phyloP scores from a whole-genome alignment of 2,329 filamentous ascomycete genomes.

The Epichloe typhina region DNA sequence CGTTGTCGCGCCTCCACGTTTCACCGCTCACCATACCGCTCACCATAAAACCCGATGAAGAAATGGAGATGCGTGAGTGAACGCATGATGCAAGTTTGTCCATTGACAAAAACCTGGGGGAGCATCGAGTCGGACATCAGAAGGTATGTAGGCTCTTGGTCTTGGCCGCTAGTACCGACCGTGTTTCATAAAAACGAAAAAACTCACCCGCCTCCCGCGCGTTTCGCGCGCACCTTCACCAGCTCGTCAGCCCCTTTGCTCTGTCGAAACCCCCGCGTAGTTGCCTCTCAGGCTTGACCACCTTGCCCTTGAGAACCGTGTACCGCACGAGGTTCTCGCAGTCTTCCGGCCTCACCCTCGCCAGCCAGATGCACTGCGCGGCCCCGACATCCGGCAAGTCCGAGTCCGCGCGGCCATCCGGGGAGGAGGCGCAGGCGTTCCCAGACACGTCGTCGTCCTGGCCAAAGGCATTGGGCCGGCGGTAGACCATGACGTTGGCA shows the following conservation, averaged over 20 bases:
- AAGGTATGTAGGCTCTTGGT: too few species aligned
- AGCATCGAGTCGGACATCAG: too few species aligned
- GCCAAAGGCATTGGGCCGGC: conserved; percentile 46
- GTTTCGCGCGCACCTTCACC: conserved; percentile 36
- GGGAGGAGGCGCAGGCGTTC: conserved; percentile 13
- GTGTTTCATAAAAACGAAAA: background rate
- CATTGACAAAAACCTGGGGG: too few species aligned
- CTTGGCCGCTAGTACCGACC: too few species aligned
- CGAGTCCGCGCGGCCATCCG: conserved; percentile 14
- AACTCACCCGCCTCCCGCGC: background rate
- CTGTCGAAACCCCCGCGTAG: conserved; percentile 85
- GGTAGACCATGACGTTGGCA: conserved; percentile 88
- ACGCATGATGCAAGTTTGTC: too few species aligned
- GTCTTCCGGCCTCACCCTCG: conserved; percentile 71
- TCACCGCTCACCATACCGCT: too few species aligned
- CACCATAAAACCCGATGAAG: too few species aligned
- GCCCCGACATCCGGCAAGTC: conserved; percentile 40
- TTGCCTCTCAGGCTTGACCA: conserved; percentile 79
- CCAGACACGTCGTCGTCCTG: conserved; percentile 27
- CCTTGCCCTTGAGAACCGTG: conserved; percentile 84
- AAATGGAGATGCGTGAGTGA: too few species aligned
- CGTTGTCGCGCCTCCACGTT: too few species aligned
- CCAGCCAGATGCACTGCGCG: conserved; percentile 86
- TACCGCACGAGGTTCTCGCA: conserved; percentile 86
- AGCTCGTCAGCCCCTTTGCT: conserved; percentile 67